Evolutionary conservation across 2,329 filamentous ascomycete species (phyloP).

Genomic region (Akanthomyces dipterigenus): DNA sequence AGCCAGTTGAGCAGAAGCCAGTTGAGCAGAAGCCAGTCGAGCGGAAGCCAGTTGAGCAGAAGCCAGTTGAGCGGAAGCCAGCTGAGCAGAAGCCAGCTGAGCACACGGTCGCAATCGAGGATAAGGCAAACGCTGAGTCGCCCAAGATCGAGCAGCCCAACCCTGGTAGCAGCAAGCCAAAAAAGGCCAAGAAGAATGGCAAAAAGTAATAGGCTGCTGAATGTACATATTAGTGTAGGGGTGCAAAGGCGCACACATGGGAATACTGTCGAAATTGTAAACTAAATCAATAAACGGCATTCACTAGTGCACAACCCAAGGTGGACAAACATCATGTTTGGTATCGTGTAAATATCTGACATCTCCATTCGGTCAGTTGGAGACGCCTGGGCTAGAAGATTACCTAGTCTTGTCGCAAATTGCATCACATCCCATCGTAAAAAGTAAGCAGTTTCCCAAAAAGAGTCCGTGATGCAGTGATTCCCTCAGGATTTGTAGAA

Average conservation of each 20-base stretch:
- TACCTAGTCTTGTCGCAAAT: background rate
- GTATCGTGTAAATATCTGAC: background rate
- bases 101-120: background rate
- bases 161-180: background rate
- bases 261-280: too few relatives aligned
- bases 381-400: background rate
- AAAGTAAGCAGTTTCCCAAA: background rate
- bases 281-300: too few relatives aligned
- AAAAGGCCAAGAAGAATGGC: slow-evolving; percentile 2
- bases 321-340: background rate
- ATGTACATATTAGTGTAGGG: background rate
- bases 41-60: background rate
- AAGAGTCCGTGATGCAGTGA: background rate
- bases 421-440: background rate
- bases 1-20: background rate
- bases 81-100: background rate
- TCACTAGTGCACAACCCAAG: too few relatives aligned
- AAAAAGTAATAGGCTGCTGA: background rate
- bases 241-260: background rate
- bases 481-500: background rate
- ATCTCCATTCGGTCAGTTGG: background rate
- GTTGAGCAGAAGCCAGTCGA: too few relatives aligned
- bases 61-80: background rate
- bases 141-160: background rate
- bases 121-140: background rate